Conservation (phyloP, 2,329 filamentous ascomycete species). For the Intubia oerlemansii region DNA sequence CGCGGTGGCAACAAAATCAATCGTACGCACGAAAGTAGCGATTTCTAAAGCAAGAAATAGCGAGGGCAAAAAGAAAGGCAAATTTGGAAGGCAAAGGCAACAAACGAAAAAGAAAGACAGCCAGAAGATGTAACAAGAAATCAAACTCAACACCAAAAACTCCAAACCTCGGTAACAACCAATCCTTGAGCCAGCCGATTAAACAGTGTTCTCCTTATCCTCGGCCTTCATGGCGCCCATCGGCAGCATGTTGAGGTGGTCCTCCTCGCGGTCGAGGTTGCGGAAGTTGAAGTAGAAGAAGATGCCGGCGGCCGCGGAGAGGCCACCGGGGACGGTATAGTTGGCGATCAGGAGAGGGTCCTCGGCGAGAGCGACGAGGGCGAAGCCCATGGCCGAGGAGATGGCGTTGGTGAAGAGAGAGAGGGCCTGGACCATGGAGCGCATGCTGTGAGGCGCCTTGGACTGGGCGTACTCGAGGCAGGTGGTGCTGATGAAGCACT, state of each 20-base stretch:
- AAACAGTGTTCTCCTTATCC: conserved; percentile 4
- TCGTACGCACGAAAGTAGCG: too few species aligned
- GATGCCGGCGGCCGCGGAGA: conserved; percentile 22
- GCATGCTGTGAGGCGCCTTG: conserved; percentile 64
- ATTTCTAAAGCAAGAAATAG: too few species aligned
- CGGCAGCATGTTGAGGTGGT: conserved; percentile 6
- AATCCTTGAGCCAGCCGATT: too few species aligned
- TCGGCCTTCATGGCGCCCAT: too few species aligned
- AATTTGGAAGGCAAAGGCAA: too few species aligned
- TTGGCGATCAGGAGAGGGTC: conserved; percentile 35
- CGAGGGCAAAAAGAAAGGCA: too few species aligned
- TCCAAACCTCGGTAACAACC: too few species aligned
- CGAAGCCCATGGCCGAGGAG: conserved; percentile 48
- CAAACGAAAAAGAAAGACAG: too few species aligned
- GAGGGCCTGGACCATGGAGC: conserved; percentile 49
- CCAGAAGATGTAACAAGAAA: too few species aligned
- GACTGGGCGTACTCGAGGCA: conserved; percentile 61
- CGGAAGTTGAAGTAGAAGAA: conserved; percentile 25
- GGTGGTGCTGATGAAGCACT: conserved; percentile 32
- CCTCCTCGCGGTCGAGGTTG: conserved; percentile 25
- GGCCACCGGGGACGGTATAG: conserved; percentile 25
- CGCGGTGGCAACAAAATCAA: too few species aligned
- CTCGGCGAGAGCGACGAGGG: conserved; percentile 35
- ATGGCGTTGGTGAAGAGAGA: conserved; percentile 52
- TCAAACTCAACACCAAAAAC: too few species aligned